phyloP scores from a whole-genome alignment of 768 basidiomycete genomes.

The button mushroom (Agaricus bisporus) region DNA sequence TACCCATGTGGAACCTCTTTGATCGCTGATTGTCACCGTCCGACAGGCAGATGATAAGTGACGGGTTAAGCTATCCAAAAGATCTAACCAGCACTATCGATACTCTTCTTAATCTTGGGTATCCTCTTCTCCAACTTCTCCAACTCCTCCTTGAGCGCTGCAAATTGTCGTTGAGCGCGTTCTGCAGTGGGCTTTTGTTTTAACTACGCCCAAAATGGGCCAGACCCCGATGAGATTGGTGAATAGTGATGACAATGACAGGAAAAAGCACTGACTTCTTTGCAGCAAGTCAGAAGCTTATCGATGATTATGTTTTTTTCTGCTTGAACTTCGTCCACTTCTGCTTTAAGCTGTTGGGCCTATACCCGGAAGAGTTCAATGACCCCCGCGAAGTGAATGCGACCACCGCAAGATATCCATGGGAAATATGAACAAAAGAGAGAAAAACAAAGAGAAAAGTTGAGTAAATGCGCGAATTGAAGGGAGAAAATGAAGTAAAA shows the following conservation, averaged over 20 bases:
- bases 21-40: background rate
- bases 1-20: background rate
- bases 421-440: background rate
- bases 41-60: background rate
- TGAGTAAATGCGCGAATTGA: constrained; percentile 2
- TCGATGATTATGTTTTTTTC: constrained; percentile 78
- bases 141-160: constrained; percentile 76
- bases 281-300: constrained; percentile 79
- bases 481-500: constrained; percentile 4
- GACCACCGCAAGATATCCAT: background rate
- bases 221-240: constrained; percentile 14
- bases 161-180: constrained; percentile 74
- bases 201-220: constrained; percentile 22
- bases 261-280: constrained; percentile 57
- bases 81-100: constrained; percentile 18
- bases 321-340: constrained; percentile 75
- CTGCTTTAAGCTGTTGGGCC: constrained; percentile 65
- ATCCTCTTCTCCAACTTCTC: constrained; percentile 79
- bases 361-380: constrained; percentile 19
- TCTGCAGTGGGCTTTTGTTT: constrained; percentile 72
- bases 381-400: too few species aligned
- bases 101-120: constrained; percentile 36
- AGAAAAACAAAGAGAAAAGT: background rate
- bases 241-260: constrained; percentile 2
- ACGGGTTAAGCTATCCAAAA: background rate